Percentiles rank a stretch among this genome's conserved stretches.
These are phyloP conservation scores for peach (Prunus persica) DNA, from an alignment of 306 rosid species.

Conservation along the genomic window DNA sequence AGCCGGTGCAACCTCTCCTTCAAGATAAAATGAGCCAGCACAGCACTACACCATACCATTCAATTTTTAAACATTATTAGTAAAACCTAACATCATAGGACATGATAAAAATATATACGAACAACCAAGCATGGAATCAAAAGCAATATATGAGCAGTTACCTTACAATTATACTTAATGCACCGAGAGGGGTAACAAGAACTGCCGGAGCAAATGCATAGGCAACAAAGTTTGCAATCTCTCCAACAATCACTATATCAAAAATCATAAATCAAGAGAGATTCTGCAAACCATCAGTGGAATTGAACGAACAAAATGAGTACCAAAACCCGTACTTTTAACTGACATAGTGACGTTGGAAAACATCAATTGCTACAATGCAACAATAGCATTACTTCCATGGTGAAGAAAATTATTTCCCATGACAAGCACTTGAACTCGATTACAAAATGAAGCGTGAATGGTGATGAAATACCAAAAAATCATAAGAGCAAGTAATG, in stretches of 20 bases:
- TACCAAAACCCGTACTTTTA: constrained; percentile 2
- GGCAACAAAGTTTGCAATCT: constrained; percentile 76
- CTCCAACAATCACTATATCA: constrained; percentile 85
- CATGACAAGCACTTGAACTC: no score
- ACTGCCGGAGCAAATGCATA: constrained; percentile 94
- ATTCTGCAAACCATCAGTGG: constrained; percentile 41
- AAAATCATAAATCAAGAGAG: constrained; percentile 37
- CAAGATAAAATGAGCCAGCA: constrained; percentile 76
- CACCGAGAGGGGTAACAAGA: constrained; percentile 93
- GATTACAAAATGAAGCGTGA: neutral
- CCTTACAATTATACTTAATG: constrained; percentile 86
- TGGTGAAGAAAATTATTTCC: neutral
- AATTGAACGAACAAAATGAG: constrained; percentile 17
- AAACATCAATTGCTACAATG: neutral
- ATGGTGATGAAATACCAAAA: neutral
- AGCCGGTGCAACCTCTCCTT: constrained; percentile 69
- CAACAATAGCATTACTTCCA: neutral
- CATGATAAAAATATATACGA: constrained; percentile 8
- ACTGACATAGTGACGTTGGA: constrained; percentile 1
- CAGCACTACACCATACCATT: constrained; percentile 53
- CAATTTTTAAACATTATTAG: constrained; percentile 13
- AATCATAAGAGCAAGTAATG: neutral
- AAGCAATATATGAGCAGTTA: constrained; percentile 25
- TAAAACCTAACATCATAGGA: constrained; percentile 10
- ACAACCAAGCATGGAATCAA: constrained; percentile 5